phyloP scores from a whole-genome alignment of 768 basidiomycete genomes.

The Pisolithus albus region DNA sequence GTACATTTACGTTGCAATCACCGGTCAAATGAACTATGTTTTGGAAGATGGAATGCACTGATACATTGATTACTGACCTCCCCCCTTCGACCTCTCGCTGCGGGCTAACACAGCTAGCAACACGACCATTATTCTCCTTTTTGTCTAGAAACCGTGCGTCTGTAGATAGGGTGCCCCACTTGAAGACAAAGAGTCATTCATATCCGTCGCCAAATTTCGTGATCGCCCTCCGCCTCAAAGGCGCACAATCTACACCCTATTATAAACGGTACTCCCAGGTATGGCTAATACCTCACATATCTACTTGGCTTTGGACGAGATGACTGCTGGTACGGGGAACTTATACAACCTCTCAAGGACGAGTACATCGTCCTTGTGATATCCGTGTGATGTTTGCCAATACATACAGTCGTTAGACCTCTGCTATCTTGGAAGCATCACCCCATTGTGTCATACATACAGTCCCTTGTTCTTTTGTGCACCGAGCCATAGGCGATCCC shows the following conservation, averaged over 20 bases:
- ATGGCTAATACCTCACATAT: slow-evolving; percentile 21
- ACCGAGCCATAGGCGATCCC: slow-evolving; percentile 62
- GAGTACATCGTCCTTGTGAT: slow-evolving; percentile 35
- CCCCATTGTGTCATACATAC: slow-evolving; percentile 76
- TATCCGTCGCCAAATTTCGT: too few species aligned
- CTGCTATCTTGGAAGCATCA: slow-evolving; percentile 52
- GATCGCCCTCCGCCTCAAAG: not conserved
- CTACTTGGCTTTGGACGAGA: slow-evolving; percentile 39
- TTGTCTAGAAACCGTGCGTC: not conserved
- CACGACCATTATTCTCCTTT: not conserved
- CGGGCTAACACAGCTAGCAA: not conserved
- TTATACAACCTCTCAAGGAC: slow-evolving; percentile 46
- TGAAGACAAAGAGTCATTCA: too few species aligned
- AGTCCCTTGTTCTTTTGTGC: slow-evolving; percentile 69
- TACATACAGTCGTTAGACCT: not conserved
- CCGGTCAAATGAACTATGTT: too few species aligned
- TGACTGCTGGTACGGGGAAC: slow-evolving; percentile 57
- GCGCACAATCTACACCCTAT: too few species aligned
- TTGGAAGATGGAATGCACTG: slow-evolving; percentile 52
- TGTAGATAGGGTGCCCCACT: too few species aligned
- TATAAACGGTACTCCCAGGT: not conserved
- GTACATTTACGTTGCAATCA: too few species aligned
- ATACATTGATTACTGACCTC: slow-evolving; percentile 34
- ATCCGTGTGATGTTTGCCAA: slow-evolving; percentile 8
- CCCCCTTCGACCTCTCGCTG: slow-evolving; percentile 2